Percentiles rank a stretch among this genome's conserved stretches.
These are phyloP conservation scores for Xylaria sp. DNA, from an alignment of 2,329 filamentous ascomycete genomes.

Conservation along the genomic window DNA sequence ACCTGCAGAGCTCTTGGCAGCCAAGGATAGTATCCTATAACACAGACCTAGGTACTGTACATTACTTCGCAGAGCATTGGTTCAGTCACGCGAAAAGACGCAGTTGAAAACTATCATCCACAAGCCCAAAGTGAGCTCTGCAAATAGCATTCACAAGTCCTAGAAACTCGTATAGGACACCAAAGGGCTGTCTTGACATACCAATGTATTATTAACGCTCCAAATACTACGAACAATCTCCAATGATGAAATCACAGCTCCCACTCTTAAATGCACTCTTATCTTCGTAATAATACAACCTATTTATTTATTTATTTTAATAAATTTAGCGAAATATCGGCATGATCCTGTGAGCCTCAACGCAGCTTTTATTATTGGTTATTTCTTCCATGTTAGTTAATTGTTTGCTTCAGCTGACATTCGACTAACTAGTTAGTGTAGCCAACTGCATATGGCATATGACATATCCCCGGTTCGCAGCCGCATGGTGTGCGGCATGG, in stretches of 20 bases:
- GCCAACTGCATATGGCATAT: background rate
- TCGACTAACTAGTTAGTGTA: background rate
- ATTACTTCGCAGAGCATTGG: background rate
- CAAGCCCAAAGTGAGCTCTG: background rate
- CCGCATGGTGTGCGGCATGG: conserved; percentile 8
- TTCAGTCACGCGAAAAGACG: background rate
- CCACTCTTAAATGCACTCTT: background rate
- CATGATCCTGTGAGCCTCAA: background rate
- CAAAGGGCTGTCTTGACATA: background rate
- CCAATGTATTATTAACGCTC: background rate
- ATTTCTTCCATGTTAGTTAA: background rate
- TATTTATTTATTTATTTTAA: no score
- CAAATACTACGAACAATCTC: background rate
- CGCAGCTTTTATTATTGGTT: conserved; percentile 3
- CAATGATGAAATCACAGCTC: background rate
- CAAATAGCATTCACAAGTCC: background rate
- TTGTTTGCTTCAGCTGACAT: background rate
- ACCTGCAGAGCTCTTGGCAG: background rate
- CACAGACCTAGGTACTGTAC: no score
- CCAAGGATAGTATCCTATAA: no score
- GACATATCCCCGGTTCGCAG: background rate
- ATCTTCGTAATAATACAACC: background rate
- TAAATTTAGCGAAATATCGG: no score
- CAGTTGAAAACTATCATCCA: conserved; percentile 12
- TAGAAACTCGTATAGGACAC: background rate